Conservation (phyloP, 2,329 filamentous ascomycete species). For the Alternaria rosae region DNA sequence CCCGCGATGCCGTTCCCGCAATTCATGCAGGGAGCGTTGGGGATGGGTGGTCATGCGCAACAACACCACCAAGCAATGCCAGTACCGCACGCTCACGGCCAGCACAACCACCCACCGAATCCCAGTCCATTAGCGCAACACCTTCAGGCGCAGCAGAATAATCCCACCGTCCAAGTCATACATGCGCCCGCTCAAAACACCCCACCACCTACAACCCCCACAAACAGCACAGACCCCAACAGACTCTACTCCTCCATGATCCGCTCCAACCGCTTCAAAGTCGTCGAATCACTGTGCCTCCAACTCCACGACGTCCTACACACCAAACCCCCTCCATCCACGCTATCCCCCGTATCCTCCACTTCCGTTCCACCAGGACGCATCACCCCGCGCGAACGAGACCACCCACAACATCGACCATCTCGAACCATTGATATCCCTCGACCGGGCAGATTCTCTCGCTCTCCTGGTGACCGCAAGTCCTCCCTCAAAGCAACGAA, state of each 20-base stretch:
- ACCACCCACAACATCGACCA: too few relatives aligned
- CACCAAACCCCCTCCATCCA: not conserved
- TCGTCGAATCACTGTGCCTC: constrained; percentile 45
- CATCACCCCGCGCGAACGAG: too few relatives aligned
- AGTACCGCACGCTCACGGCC: constrained; percentile 21
- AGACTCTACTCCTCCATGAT: constrained; percentile 41
- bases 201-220: not conserved
- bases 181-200: not conserved
- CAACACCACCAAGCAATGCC: constrained; percentile 2
- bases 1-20: constrained; percentile 32
- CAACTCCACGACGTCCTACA: constrained; percentile 37
- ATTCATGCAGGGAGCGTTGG: constrained; percentile 25
- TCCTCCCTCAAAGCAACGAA: not conserved
- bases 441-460: too few relatives aligned
- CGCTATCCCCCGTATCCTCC: not conserved
- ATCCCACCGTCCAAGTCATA: not conserved
- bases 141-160: constrained; percentile 2
- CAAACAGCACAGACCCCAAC: constrained; percentile 1
- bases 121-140: constrained; percentile 23
- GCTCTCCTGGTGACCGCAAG: not conserved
- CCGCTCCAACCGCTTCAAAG: constrained; percentile 48
- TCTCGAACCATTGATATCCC: too few relatives aligned
- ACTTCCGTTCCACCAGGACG: too few relatives aligned
- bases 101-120: constrained; percentile 16
- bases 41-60: constrained; percentile 2